Conservation (phyloP, 805 yeast genomes). For the Danielia reshetovae region DNA sequence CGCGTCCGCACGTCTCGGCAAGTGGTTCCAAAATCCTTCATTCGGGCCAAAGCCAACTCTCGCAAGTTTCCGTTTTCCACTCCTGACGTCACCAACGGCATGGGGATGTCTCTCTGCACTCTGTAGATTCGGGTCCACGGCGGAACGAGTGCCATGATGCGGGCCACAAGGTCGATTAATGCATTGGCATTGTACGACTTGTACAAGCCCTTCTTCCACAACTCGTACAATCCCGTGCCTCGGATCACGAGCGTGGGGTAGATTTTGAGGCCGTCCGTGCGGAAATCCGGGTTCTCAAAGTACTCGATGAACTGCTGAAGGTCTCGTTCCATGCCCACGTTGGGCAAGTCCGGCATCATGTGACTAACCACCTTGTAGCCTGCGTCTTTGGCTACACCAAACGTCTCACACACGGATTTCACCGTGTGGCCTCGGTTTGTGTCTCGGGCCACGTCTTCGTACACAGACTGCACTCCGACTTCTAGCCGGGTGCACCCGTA, state of each 20-base stretch:
- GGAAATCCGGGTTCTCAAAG: constrained; percentile 93
- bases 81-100: constrained; percentile 97
- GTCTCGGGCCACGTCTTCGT: constrained; percentile 97
- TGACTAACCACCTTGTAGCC: constrained; percentile 97
- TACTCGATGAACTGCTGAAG: constrained; percentile 93
- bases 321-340: constrained; percentile 98
- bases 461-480: constrained; percentile 94
- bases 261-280: constrained; percentile 94
- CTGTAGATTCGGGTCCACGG: constrained; percentile 99
- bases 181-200: constrained; percentile 94
- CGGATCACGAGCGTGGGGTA: constrained; percentile 96
- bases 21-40: constrained; percentile 95
- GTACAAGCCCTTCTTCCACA: constrained; percentile 95
- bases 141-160: constrained; percentile 93
- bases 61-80: constrained; percentile 96
- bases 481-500: constrained; percentile 97
- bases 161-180: constrained; percentile 88
- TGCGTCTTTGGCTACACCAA: constrained; percentile 94
- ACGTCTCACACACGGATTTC: constrained; percentile 91
- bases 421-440: constrained; percentile 98
- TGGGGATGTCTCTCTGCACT: constrained; percentile 97
- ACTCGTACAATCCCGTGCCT: constrained; percentile 94
- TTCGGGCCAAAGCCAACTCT: constrained; percentile 92
- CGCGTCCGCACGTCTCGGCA: constrained; percentile 96
- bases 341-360: constrained; percentile 99